phyloP scores from a whole-genome alignment of 1,284 basidiomycete genomes.

The Mycosarcoma mackinlayi region DNA sequence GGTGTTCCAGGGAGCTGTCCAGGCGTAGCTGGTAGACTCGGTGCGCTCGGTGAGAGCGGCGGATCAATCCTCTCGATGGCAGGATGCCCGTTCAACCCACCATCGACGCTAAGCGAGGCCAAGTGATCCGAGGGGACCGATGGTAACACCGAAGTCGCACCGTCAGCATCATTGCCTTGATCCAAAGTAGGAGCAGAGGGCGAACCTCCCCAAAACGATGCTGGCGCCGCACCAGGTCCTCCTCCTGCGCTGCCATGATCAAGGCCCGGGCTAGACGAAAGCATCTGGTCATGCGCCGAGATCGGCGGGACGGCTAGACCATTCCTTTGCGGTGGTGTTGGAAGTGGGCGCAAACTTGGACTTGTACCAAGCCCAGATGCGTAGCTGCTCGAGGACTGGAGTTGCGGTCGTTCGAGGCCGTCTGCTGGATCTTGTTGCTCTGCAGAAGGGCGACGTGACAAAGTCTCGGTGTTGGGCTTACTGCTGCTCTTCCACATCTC shows the following conservation, averaged over 20 bases:
- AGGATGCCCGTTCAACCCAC: conserved; percentile 13
- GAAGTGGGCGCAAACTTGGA: conserved; percentile 41
- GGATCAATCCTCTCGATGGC: conserved; percentile 42
- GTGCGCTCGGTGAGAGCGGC: conserved; percentile 15
- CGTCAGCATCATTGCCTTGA: background rate
- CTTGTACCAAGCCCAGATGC: conserved; percentile 15
- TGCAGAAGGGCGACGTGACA: conserved; percentile 29
- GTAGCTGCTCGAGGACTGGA: conserved; percentile 26
- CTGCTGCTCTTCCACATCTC: conserved; percentile 27
- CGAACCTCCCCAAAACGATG: conserved; percentile 38
- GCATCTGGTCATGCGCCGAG: conserved; percentile 29
- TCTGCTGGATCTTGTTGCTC: conserved; percentile 2
- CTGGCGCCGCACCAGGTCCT: conserved; percentile 37
- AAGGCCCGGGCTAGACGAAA: conserved; percentile 45
- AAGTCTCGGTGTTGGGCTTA: conserved; percentile 3
- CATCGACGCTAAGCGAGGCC: background rate
- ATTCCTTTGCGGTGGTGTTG: conserved; percentile 43
- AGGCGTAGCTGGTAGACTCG: conserved; percentile 16
- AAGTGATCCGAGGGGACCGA: conserved; percentile 27
- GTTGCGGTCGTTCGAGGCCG: conserved; percentile 11
- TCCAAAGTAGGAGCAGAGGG: background rate
- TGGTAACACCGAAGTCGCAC: conserved; percentile 14
- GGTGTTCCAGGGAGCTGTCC: background rate
- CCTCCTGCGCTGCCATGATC: conserved; percentile 5
- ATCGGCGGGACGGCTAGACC: conserved; percentile 38